Conservation (phyloP, 257 asterid genomes). For the Verbena officinalis region DNA sequence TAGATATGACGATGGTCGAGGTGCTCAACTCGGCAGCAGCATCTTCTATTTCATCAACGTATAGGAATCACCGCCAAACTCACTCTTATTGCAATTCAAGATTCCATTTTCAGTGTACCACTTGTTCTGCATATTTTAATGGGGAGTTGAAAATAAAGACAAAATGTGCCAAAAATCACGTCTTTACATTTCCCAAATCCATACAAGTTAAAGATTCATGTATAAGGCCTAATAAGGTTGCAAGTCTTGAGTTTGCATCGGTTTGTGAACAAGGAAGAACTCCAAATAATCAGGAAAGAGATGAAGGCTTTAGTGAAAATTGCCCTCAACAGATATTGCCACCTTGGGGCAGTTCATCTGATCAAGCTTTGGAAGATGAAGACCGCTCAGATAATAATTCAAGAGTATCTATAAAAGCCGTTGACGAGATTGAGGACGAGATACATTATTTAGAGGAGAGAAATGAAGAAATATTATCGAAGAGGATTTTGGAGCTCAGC, state of each 20-base stretch:
- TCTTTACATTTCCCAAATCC: slow-evolving; percentile 19
- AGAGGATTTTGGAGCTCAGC: slow-evolving; percentile 84
- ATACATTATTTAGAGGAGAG: slow-evolving; percentile 74
- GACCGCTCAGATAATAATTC: slow-evolving; percentile 12
- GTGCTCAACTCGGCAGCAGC: slow-evolving; percentile 30
- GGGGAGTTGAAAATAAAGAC: slow-evolving; percentile 27
- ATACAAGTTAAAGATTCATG: slow-evolving; percentile 5
- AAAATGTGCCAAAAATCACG: slow-evolving; percentile 18
- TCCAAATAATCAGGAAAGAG: slow-evolving; percentile 23
- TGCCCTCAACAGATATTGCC: slow-evolving; percentile 33
- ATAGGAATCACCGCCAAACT: slow-evolving; percentile 20
- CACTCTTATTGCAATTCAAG: slow-evolving; percentile 25
- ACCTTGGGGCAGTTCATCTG: slow-evolving; percentile 38
- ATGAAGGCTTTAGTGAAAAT: slow-evolving; percentile 38
- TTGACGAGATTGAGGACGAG: slow-evolving; percentile 38
- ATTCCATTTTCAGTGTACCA: slow-evolving; percentile 19
- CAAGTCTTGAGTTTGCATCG: slow-evolving; percentile 43
- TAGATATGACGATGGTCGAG: slow-evolving; percentile 42
- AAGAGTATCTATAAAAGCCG: slow-evolving; percentile 7
- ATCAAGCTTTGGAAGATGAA: slow-evolving; percentile 27
- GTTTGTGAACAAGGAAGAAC: slow-evolving; percentile 31
- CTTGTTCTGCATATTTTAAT: slow-evolving; percentile 32
- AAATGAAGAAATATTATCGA: slow-evolving; percentile 59
- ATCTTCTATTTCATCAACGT: slow-evolving; percentile 31
- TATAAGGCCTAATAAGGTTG: slow-evolving; percentile 32